Percentiles rank a stretch among this genome's conserved stretches.
These are phyloP conservation scores for Piper betle DNA, from an alignment of 164 flowering plant species.

Conservation along the genomic window DNA sequence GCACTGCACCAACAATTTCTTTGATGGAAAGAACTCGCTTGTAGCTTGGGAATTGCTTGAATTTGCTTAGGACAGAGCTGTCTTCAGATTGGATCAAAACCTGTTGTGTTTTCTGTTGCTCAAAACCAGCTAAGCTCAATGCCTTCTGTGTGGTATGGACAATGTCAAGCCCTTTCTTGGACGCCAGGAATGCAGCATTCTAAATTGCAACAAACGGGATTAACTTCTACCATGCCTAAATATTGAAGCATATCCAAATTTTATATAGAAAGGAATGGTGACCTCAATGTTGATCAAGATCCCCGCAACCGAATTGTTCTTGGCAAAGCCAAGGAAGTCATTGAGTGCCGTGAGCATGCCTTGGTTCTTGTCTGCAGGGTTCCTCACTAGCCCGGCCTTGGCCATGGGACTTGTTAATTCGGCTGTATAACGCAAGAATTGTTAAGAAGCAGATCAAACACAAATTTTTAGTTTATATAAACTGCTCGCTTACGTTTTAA, in stretches of 20 bases:
- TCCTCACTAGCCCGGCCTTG: slow-evolving; percentile 21
- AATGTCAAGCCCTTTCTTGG: slow-evolving; percentile 58
- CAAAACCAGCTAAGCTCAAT: slow-evolving; percentile 52
- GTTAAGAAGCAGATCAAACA: background rate
- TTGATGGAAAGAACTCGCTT: slow-evolving; percentile 32
- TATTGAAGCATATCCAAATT: background rate
- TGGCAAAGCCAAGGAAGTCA: slow-evolving; percentile 12
- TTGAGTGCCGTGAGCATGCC: slow-evolving; percentile 9
- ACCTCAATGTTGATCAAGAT: slow-evolving; percentile 12
- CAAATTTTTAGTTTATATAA: too few species aligned
- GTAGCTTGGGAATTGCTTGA: slow-evolving; percentile 35
- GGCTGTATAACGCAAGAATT: slow-evolving; percentile 31
- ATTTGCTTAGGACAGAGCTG: slow-evolving; percentile 48
- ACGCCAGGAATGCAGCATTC: slow-evolving; percentile 87
- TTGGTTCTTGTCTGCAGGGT: slow-evolving; percentile 11
- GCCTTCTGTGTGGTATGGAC: slow-evolving; percentile 38
- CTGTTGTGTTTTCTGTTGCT: slow-evolving; percentile 56
- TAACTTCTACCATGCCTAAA: background rate
- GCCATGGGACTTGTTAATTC: slow-evolving; percentile 26
- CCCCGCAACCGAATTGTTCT: slow-evolving; percentile 7
- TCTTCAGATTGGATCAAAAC: slow-evolving; percentile 77
- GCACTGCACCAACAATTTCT: slow-evolving; percentile 30
- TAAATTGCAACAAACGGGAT: slow-evolving; percentile 9
- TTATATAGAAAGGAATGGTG: background rate
- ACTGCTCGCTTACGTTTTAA: slow-evolving; percentile 44